Conservation (phyloP, 257 asterid genomes). For the Solanum appendiculatum region DNA sequence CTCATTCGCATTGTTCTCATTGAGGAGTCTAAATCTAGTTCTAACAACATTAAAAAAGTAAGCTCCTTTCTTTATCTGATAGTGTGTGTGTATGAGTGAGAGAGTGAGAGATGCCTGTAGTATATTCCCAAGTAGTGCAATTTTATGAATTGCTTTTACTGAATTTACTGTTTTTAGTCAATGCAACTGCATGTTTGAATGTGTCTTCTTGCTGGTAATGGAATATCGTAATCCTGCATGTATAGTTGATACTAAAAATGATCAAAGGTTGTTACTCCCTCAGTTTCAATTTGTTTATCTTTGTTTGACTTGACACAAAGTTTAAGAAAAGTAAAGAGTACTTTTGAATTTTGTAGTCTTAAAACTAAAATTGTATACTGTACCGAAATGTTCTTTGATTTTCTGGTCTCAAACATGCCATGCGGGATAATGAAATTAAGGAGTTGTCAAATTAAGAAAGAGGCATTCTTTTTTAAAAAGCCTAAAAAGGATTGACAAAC, state of each 20-base stretch:
- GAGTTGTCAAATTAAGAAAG: not conserved
- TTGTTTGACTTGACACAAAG: not conserved
- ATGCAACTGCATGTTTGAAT: not conserved
- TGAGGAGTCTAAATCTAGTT: conserved; percentile 46
- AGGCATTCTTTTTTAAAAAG: not conserved
- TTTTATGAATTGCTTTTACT: not conserved
- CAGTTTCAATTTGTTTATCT: not conserved
- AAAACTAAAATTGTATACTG: not conserved
- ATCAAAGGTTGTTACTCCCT: not conserved
- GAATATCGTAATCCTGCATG: not conserved
- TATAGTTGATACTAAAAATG: not conserved
- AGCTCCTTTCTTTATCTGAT: not conserved
- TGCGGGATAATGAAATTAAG: not conserved
- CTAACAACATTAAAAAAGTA: conserved; percentile 47
- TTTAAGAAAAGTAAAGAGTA: not conserved
- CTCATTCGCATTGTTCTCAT: conserved; percentile 61
- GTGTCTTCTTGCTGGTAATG: not conserved
- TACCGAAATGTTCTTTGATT: not conserved
- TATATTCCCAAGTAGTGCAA: not conserved
- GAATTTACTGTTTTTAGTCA: not conserved
- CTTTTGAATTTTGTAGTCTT: not conserved
- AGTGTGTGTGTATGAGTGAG: not conserved
- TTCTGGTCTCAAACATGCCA: not conserved
- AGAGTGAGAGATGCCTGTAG: not conserved
- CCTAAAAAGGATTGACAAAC: not conserved